Evolutionary conservation across 805 yeast species (phyloP).

Genomic region (Yamadazyma takamatsuzukensis): DNA sequence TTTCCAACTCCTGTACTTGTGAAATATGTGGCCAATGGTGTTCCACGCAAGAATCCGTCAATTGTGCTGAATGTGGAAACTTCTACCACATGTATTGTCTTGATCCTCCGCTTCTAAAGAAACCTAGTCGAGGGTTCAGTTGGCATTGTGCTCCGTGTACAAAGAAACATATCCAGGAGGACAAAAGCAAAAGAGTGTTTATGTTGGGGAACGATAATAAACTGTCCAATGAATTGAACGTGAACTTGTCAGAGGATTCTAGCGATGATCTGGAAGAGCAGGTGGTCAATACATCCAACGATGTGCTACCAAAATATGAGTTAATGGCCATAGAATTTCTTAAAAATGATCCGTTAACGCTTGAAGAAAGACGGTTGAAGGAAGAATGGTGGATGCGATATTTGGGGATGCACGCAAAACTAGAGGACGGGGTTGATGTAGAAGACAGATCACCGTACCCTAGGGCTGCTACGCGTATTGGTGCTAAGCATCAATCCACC

Average conservation of each 20-base stretch:
- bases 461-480: slow-evolving; percentile 72
- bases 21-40: slow-evolving; percentile 86
- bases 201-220: slow-evolving; percentile 43
- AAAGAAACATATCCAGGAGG: slow-evolving; percentile 48
- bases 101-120: slow-evolving; percentile 75
- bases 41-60: slow-evolving; percentile 59
- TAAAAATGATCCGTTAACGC: slow-evolving; percentile 39
- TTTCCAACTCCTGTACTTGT: slow-evolving; percentile 53
- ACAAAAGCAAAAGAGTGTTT: slow-evolving; percentile 33
- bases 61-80: slow-evolving; percentile 73
- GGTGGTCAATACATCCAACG: slow-evolving; percentile 5
- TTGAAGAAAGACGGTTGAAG: slow-evolving; percentile 46
- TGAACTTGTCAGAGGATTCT: slow-evolving; percentile 12
- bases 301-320: slow-evolving; percentile 50
- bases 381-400: slow-evolving; percentile 84
- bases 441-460: slow-evolving; percentile 76
- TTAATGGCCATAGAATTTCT: slow-evolving; percentile 53
- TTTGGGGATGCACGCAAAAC: slow-evolving; percentile 66
- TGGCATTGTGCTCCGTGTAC: slow-evolving; percentile 87
- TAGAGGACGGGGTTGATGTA: slow-evolving; percentile 74
- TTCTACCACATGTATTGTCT: slow-evolving; percentile 79
- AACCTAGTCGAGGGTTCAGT: slow-evolving; percentile 83
- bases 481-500: slow-evolving; percentile 68
- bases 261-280: slow-evolving; percentile 11
- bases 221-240: slow-evolving; percentile 34